These are phyloP conservation scores for Fistulinella cinereoalba DNA, from an alignment of 1,284 basidiomycete species.

Conservation along the genomic window DNA sequence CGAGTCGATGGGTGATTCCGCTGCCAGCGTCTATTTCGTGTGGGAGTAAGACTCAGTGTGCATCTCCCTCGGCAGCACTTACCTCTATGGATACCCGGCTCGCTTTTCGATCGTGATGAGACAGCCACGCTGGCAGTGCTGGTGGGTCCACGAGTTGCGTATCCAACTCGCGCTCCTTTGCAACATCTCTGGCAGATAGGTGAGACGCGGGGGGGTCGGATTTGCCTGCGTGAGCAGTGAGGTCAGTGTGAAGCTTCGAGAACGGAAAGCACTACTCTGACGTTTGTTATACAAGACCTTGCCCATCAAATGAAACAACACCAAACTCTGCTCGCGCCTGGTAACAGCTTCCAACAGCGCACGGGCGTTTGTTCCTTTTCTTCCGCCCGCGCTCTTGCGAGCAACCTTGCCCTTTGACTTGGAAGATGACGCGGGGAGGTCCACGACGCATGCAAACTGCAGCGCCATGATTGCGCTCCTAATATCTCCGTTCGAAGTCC, in stretches of 20 bases:
- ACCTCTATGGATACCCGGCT: slow-evolving; percentile 85
- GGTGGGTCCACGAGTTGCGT: slow-evolving; percentile 48
- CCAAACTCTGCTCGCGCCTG: slow-evolving; percentile 80
- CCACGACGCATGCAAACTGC: slow-evolving; percentile 70
- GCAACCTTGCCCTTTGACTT: slow-evolving; percentile 26
- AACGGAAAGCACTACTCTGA: slow-evolving; percentile 27
- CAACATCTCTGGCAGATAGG: slow-evolving; percentile 52
- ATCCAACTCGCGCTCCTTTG: slow-evolving; percentile 57
- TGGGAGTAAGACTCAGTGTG: neutral
- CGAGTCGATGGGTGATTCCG: slow-evolving; percentile 88
- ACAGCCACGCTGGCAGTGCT: slow-evolving; percentile 51
- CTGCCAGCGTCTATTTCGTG: slow-evolving; percentile 62
- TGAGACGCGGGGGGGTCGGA: slow-evolving; percentile 58
- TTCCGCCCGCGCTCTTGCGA: slow-evolving; percentile 36
- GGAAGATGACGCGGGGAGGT: slow-evolving; percentile 25
- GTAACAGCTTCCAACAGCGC: slow-evolving; percentile 68
- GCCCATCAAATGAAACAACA: slow-evolving; percentile 90
- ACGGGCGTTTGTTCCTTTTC: slow-evolving; percentile 17
- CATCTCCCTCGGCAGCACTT: slow-evolving; percentile 23
- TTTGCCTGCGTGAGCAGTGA: slow-evolving; percentile 51
- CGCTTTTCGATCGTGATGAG: slow-evolving; percentile 63
- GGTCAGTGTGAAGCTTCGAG: slow-evolving; percentile 7
- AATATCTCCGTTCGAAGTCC: slow-evolving; percentile 86
- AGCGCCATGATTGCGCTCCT: slow-evolving; percentile 90
- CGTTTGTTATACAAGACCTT: slow-evolving; percentile 96